phyloP scores from a whole-genome alignment of 1,284 basidiomycete species.

The Fomitopsis pinicola region DNA sequence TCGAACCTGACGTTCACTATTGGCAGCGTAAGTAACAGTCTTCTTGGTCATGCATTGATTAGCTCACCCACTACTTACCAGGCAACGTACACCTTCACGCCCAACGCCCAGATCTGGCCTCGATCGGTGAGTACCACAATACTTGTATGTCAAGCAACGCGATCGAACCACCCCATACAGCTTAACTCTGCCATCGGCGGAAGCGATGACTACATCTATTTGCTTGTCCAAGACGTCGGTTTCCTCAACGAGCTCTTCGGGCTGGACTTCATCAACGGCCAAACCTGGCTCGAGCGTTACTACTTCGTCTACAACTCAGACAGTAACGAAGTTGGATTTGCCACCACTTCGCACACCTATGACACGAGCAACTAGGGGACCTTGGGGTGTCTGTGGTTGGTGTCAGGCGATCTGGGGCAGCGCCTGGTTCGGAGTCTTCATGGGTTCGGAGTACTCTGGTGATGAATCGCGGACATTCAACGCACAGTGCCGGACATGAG shows the following conservation, averaged over 20 bases:
- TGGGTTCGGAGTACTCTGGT: too few relatives aligned
- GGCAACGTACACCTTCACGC: constrained; percentile 12
- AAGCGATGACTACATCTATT: constrained; percentile 19
- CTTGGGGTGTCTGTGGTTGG: too few relatives aligned
- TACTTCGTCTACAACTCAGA: constrained; percentile 60
- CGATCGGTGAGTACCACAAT: constrained; percentile 7
- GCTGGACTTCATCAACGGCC: constrained; percentile 31
- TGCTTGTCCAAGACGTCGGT: constrained; percentile 23
- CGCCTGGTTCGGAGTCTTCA: too few relatives aligned
- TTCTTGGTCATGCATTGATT: not conserved
- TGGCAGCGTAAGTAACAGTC: constrained; percentile 27
- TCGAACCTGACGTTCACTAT: constrained; percentile 53
- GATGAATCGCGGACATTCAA: too few relatives aligned
- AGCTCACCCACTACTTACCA: not conserved
- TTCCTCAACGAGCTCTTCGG: constrained; percentile 15
- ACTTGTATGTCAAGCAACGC: too few relatives aligned
- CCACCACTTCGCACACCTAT: constrained; percentile 35
- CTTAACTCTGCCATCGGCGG: constrained; percentile 26
- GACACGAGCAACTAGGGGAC: not conserved
- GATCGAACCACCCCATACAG: too few relatives aligned
- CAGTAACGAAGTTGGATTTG: constrained; percentile 41
- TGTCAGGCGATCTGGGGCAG: too few relatives aligned
- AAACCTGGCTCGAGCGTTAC: constrained; percentile 48
- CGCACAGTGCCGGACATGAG: too few relatives aligned
- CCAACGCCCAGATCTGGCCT: constrained; percentile 21